A percentile compares a stretch with the other conserved stretches of the same genome.
Conservation (phyloP, 2,329 filamentous ascomycete species). For the Chaetomiaceae sp. region DNA sequence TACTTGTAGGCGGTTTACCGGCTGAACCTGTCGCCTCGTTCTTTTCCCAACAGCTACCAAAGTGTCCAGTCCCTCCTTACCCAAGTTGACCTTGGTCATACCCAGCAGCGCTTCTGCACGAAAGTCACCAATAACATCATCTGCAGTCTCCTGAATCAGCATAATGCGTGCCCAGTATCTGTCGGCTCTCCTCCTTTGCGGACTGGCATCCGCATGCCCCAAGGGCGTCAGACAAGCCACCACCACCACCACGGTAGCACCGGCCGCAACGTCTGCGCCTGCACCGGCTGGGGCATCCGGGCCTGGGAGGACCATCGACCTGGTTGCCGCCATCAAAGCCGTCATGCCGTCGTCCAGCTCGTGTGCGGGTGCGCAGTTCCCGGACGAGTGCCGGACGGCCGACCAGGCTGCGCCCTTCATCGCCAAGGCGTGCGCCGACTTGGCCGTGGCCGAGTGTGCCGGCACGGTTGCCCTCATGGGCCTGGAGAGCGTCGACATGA, state of each 20-base stretch:
- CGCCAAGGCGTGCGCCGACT: slow-evolving; percentile 48
- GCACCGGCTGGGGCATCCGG: background rate
- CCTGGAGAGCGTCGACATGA: slow-evolving; percentile 63
- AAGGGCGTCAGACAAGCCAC: slow-evolving; percentile 24
- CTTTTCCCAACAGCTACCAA: background rate
- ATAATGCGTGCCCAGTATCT: slow-evolving; percentile 11
- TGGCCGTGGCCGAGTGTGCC: slow-evolving; percentile 59
- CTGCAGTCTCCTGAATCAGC: background rate
- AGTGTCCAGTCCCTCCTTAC: too few relatives aligned
- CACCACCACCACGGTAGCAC: background rate
- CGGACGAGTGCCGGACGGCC: slow-evolving; percentile 61
- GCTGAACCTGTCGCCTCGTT: background rate
- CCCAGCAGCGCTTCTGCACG: background rate
- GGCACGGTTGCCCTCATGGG: slow-evolving; percentile 65
- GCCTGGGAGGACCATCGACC: background rate
- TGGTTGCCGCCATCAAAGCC: slow-evolving; percentile 34
- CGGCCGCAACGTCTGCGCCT: background rate
- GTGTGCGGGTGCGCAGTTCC: slow-evolving; percentile 43
- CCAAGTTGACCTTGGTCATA: background rate
- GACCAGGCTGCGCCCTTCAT: slow-evolving; percentile 53
- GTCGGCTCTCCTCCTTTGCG: slow-evolving; percentile 25
- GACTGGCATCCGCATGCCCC: slow-evolving; percentile 24
- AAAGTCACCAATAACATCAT: background rate
- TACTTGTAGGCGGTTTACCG: background rate
- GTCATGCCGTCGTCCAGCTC: slow-evolving; percentile 53